Percentiles rank a stretch among this genome's conserved stretches.
Conservation (phyloP, 2,329 filamentous ascomycete genomes). For the Pezicula radicicola region DNA sequence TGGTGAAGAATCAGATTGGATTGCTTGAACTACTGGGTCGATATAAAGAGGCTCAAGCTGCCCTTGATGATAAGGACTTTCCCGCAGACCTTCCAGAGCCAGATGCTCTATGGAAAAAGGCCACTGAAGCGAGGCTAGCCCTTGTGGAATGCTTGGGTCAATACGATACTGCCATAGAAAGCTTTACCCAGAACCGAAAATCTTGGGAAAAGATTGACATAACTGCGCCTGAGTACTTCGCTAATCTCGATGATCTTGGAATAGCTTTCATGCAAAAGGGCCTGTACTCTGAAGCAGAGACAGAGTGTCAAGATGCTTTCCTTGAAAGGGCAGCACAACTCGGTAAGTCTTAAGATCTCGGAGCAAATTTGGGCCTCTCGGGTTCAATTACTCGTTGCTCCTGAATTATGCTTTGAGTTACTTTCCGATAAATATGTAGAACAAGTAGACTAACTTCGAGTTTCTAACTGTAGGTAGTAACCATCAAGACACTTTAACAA, state of each 20-base stretch:
- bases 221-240: constrained; percentile 6
- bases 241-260: constrained; percentile 14
- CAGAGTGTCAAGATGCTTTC: constrained; percentile 16
- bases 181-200: constrained; percentile 12
- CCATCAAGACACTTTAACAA: constrained; percentile 18
- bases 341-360: no score
- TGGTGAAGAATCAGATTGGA: constrained; percentile 17
- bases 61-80: constrained; percentile 9
- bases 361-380: no score
- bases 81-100: constrained; percentile 10
- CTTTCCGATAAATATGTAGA: no score
- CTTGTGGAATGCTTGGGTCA: constrained; percentile 17
- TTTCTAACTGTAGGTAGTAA: constrained; percentile 7
- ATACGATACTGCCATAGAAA: constrained; percentile 13
- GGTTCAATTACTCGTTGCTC: no score
- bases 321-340: constrained; percentile 12
- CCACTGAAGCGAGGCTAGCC: constrained; percentile 18
- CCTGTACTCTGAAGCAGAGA: constrained; percentile 14
- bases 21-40: constrained; percentile 17
- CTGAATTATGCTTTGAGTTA: no score
- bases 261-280: constrained; percentile 17
- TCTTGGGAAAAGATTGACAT: constrained; percentile 6
- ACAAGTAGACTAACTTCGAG: no score
- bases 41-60: constrained; percentile 17
- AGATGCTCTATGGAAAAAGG: constrained; percentile 19